A percentile compares a stretch with the other conserved stretches of the same genome.
Evolutionary conservation across 1,139 yeast genomes (phyloP).

Genomic region (Hemisphaericaspora lyxosophila): DNA sequence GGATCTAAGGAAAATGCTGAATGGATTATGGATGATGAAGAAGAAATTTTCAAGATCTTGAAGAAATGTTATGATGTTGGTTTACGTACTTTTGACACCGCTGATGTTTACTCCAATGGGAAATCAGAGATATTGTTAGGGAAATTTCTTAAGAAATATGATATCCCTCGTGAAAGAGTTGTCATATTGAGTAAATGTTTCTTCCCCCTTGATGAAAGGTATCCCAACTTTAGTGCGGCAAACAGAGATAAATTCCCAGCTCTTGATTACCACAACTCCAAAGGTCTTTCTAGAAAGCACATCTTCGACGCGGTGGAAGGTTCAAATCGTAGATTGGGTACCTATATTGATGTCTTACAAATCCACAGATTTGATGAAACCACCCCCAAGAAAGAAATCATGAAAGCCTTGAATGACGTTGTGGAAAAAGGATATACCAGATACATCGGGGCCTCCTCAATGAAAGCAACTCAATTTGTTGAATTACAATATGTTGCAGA

Average conservation of each 20-base stretch:
- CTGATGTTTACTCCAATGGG: conserved; percentile 30
- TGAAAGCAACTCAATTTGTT: conserved; percentile 48
- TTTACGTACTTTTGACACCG: conserved; percentile 40
- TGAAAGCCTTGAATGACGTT: conserved; percentile 53
- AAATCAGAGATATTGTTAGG: conserved; percentile 21
- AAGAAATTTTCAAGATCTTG: conserved; percentile 28
- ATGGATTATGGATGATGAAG: conserved; percentile 46
- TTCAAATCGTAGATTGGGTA: conserved; percentile 50
- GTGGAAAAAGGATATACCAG: conserved; percentile 48
- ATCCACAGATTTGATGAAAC: conserved; percentile 49
- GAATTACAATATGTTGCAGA: conserved; percentile 54
- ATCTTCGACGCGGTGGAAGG: conserved; percentile 49
- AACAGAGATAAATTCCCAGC: conserved; percentile 10
- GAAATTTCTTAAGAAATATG: conserved; percentile 20
- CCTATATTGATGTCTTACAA: conserved; percentile 49
- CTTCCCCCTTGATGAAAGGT: conserved; percentile 16
- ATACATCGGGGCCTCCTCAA: conserved; percentile 58
- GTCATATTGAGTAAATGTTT: conserved; percentile 42
- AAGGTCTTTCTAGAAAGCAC: conserved; percentile 55
- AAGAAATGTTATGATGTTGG: conserved; percentile 51
- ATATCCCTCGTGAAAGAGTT: conserved; percentile 22
- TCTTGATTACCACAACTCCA: conserved; percentile 18
- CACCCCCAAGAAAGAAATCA: conserved; percentile 47
- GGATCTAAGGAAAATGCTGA: conserved; percentile 49
- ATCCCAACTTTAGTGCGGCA: conserved; percentile 8